Conservation (phyloP, 2,329 filamentous ascomycete genomes). For the Basipetospora chlamydospora region DNA sequence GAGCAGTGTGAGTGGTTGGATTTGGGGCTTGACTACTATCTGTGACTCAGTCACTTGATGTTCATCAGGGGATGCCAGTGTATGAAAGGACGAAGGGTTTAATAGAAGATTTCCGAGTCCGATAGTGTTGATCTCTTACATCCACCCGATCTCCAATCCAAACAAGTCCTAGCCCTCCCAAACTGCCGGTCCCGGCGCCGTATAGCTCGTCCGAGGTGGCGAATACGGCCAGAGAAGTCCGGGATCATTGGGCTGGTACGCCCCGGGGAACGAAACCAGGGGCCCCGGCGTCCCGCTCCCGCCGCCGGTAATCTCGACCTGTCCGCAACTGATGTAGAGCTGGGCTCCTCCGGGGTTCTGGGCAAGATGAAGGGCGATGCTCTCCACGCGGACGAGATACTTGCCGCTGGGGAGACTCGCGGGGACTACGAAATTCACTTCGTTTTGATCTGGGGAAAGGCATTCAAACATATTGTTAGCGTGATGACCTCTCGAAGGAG, state of each 20-base stretch:
- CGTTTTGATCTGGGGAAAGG: slow-evolving; percentile 14
- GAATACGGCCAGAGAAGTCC: slow-evolving; percentile 21
- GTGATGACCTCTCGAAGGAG: no score
- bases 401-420: slow-evolving; percentile 15
- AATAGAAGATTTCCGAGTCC: no score
- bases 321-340: slow-evolving; percentile 22
- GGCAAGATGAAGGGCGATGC: slow-evolving; percentile 20
- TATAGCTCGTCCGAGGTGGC: slow-evolving; percentile 18
- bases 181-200: slow-evolving; percentile 16
- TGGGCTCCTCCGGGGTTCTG: slow-evolving; percentile 18
- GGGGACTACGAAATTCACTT: slow-evolving; percentile 12
- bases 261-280: slow-evolving; percentile 18
- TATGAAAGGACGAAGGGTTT: no score
- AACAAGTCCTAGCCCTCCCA: slow-evolving; percentile 11
- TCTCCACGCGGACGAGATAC: slow-evolving; percentile 22
- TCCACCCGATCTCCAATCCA: no score
- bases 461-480: no score
- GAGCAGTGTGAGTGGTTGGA: slow-evolving; percentile 29
- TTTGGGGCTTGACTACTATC: slow-evolving; percentile 23
- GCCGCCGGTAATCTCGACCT: slow-evolving; percentile 18
- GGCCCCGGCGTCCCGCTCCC: slow-evolving; percentile 15
- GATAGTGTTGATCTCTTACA: no score
- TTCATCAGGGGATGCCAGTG: no score
- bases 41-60: slow-evolving; percentile 8
- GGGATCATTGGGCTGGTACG: slow-evolving; percentile 17